phyloP scores from a whole-genome alignment of 129 eudicot species.

The Erigeron canadensis region DNA sequence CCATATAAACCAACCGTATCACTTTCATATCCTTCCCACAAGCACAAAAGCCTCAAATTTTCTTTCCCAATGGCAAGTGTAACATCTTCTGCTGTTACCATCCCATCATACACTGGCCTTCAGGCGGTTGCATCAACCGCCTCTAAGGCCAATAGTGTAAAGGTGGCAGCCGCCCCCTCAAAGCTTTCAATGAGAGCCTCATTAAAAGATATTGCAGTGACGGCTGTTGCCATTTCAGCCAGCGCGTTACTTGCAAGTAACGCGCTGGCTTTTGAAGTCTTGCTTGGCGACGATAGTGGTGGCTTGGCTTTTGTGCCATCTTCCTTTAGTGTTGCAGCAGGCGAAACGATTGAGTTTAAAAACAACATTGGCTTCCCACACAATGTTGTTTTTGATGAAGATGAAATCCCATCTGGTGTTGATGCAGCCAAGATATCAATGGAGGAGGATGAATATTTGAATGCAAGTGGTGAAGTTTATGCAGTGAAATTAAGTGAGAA shows the following conservation, averaged over 20 bases:
- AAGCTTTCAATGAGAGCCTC: conserved; percentile 63
- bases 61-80: conserved; percentile 47
- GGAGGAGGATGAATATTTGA: conserved; percentile 66
- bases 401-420: conserved; percentile 83
- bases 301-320: conserved; percentile 61
- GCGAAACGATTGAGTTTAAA: conserved; percentile 78
- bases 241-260: conserved; percentile 63
- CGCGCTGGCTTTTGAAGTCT: conserved; percentile 73
- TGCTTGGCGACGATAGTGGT: conserved; percentile 64
- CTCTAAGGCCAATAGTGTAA: conserved; percentile 31
- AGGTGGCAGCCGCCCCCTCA: conserved; percentile 37
- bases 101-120: conserved; percentile 85
- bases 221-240: conserved; percentile 65
- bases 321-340: conserved; percentile 52
- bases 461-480: conserved; percentile 70
- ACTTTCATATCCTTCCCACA: conserved; percentile 23
- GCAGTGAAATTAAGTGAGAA: conserved; percentile 67
- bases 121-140: conserved; percentile 40
- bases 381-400: conserved; percentile 91
- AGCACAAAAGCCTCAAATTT: conserved; percentile 13
- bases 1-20: conserved; percentile 28
- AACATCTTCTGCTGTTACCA: conserved; percentile 66
- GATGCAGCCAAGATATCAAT: conserved; percentile 70
- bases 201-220: conserved; percentile 56
- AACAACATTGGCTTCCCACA: conserved; percentile 97